Conservation (phyloP, 179 eudicot genomes). For the Drosera spatulata region DNA sequence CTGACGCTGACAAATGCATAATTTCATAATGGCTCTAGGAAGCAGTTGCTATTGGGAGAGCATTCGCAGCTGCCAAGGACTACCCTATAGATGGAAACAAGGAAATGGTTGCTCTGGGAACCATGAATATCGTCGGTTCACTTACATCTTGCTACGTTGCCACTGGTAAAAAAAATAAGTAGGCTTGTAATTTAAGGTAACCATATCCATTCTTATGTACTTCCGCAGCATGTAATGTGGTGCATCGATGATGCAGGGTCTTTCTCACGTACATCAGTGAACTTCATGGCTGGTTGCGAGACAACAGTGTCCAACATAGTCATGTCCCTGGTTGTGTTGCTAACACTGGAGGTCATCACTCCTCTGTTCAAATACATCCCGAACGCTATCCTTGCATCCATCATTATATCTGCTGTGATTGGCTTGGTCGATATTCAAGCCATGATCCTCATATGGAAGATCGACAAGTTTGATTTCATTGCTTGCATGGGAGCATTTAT, state of each 20-base stretch:
- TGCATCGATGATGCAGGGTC: conserved; percentile 44
- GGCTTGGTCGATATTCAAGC: conserved; percentile 64
- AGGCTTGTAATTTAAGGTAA: too few relatives aligned
- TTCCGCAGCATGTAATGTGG: not conserved
- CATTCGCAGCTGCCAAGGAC: conserved; percentile 36
- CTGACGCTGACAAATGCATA: not conserved
- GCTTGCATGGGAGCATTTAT: conserved; percentile 77
- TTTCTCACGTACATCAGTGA: conserved; percentile 86
- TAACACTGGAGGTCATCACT: conserved; percentile 56
- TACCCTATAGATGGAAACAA: conserved; percentile 50
- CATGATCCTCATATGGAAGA: conserved; percentile 61
- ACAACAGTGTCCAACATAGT: conserved; percentile 70
- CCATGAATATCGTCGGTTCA: conserved; percentile 38
- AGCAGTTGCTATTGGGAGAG: conserved; percentile 44
- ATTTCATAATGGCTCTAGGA: conserved; percentile 16
- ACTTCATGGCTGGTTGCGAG: conserved; percentile 76
- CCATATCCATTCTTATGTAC: not conserved
- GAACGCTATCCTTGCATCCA: conserved; percentile 66
- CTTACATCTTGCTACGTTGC: conserved; percentile 36
- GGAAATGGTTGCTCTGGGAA: conserved; percentile 48
- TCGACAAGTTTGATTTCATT: conserved; percentile 79
- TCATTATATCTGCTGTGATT: conserved; percentile 67
- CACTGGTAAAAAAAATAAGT: conserved; percentile 19
- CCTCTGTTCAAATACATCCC: conserved; percentile 78
- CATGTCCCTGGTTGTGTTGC: conserved; percentile 62